Evolutionary conservation across 805 yeast species (phyloP), one percentile per base, ranked within the genome.

Genomic region (Candida pini): DNA sequence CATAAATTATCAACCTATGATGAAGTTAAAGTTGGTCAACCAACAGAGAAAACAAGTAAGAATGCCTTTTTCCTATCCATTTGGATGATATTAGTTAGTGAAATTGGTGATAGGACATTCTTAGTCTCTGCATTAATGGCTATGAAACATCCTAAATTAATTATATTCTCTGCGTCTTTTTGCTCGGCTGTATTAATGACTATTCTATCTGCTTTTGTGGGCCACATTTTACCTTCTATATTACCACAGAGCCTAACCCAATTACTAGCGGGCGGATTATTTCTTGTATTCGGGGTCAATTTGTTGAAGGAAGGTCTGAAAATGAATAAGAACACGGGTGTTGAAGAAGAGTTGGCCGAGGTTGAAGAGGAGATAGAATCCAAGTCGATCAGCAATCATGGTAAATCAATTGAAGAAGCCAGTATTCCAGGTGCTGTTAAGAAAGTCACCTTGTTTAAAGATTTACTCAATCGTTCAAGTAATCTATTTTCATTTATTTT

Each of bases 81-180:
- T 22, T 75, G 90, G 10, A 92, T 92, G 98, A 92, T 92, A 53
- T 64, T 85, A 21, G 84, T 88, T n/a, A 84, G 95, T 19, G 99
- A 92, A 60, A 81, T 92, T 39, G 98, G 98, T 40, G 99, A 92
- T 60, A 92, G 92, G 65, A 92, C 99, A 0, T 92, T 92, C 56
- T 71, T 92, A 45, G 87, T 92, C 49, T 96, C 98, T 23, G 97
- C 97, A 2, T 69, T 92, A 45, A 89, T 92, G 96, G 96, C 97
- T 20, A 92, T 92, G 97, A 84, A 86, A 55, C 81, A 88, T 60
- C 76, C 89, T 14, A 73, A 94, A 50, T 50, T 73, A 52, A 69
- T 86, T 30, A 97, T 92, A n/a, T 90, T 92, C 56, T 68, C 86
- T 7, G 79, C 96, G 12, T 90, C 96, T 4, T 86, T 87, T 45